Evolutionary conservation across 805 yeast genomes (phyloP).

Genomic region (Ogataea sp.): DNA sequence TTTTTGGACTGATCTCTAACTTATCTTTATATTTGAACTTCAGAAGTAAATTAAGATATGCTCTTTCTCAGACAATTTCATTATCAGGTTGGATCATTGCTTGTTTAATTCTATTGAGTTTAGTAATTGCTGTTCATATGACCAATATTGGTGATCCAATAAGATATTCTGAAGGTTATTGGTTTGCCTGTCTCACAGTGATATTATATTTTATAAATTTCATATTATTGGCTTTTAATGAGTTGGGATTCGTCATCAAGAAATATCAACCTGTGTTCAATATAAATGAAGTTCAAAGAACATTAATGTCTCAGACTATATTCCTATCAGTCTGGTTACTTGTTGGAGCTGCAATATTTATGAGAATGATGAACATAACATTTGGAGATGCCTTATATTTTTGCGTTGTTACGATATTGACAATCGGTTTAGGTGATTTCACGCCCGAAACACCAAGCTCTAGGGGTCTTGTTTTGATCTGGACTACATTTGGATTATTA

Average conservation of each 20-base stretch:
- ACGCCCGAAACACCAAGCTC: constrained; percentile 46
- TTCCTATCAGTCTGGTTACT: constrained; percentile 60
- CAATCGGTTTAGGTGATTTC: constrained; percentile 78
- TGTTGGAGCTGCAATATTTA: constrained; percentile 58
- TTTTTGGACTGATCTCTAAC: constrained; percentile 62
- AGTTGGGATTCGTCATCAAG: constrained; percentile 46
- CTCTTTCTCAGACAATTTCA: constrained; percentile 53
- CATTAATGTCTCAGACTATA: constrained; percentile 66
- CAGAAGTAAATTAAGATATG: constrained; percentile 47
- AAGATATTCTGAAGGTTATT: constrained; percentile 55
- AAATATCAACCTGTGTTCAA: constrained; percentile 69
- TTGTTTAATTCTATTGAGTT: constrained; percentile 40
- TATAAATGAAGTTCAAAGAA: constrained; percentile 57
- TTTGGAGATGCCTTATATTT: constrained; percentile 68
- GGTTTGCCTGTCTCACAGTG: constrained; percentile 68
- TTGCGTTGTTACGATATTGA: constrained; percentile 63
- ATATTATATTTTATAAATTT: constrained; percentile 54
- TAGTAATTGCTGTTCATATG: constrained; percentile 28
- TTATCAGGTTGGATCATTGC: constrained; percentile 62
- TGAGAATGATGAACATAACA: constrained; percentile 33
- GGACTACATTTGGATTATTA: constrained; percentile 63
- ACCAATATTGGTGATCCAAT: constrained; percentile 11
- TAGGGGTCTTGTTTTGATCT: constrained; percentile 51
- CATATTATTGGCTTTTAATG: constrained; percentile 44
- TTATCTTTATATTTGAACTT: constrained; percentile 64